A percentile compares a stretch with the other conserved stretches of the same genome.
Conservation (phyloP, 345 rosid genomes). For the Sisymbrium altissimum region DNA sequence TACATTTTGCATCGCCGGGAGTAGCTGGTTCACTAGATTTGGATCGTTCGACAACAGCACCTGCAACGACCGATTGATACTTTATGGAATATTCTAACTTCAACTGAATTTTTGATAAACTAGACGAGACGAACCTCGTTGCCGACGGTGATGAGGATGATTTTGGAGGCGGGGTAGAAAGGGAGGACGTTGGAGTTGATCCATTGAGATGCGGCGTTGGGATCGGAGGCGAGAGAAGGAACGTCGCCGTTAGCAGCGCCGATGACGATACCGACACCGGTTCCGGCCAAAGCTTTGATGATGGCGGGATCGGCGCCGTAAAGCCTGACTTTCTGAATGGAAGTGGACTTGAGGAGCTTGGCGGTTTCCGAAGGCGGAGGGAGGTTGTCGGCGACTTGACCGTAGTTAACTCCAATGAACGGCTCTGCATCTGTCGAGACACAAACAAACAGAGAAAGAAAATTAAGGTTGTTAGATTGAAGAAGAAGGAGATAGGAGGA, state of each 20-base stretch:
- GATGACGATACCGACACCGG: constrained; percentile 71
- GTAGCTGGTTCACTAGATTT: constrained; percentile 61
- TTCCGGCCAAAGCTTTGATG: constrained; percentile 70
- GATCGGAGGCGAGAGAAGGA: constrained; percentile 75
- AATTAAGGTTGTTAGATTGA: background rate
- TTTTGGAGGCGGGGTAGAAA: constrained; percentile 77
- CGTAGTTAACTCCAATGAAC: constrained; percentile 84
- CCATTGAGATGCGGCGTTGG: constrained; percentile 76
- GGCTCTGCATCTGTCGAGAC: constrained; percentile 53
- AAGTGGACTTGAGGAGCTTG: constrained; percentile 72
- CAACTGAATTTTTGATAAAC: background rate
- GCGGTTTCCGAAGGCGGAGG: constrained; percentile 85
- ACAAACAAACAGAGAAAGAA: background rate
- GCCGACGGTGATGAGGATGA: constrained; percentile 79
- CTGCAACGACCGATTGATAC: constrained; percentile 36
- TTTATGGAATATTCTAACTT: no score
- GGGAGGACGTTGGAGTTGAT: constrained; percentile 67
- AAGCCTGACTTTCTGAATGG: constrained; percentile 66
- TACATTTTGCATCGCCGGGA: constrained; percentile 84
- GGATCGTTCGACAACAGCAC: constrained; percentile 65
- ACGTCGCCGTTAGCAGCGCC: constrained; percentile 77
- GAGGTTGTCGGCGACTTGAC: constrained; percentile 84
- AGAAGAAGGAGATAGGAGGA: background rate
- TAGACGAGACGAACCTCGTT: constrained; percentile 68
- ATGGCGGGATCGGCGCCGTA: constrained; percentile 87